Conservation (phyloP, 306 rosid genomes). For the Arachis stenosperma region DNA sequence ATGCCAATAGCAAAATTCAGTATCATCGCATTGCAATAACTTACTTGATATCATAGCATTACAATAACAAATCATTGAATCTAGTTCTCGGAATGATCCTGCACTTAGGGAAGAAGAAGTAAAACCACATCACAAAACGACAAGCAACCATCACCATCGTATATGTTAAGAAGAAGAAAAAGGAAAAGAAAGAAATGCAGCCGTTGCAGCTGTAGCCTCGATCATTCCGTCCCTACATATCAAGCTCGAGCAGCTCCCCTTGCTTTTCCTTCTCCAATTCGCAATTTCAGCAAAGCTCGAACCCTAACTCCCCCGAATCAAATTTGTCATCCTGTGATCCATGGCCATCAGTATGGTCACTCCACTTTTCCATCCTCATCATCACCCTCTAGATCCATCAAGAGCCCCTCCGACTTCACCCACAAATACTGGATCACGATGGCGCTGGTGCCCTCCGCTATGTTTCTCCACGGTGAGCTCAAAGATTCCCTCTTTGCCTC, state of each 20-base stretch:
- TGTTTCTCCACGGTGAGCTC: slow-evolving; percentile 62
- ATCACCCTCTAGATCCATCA: slow-evolving; percentile 65
- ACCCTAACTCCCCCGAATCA: slow-evolving; percentile 47
- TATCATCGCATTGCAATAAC: too few relatives aligned
- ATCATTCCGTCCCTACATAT: slow-evolving; percentile 72
- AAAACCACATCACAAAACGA: too few relatives aligned
- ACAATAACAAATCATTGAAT: too few relatives aligned
- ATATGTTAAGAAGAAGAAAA: too few relatives aligned
- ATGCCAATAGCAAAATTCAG: too few relatives aligned
- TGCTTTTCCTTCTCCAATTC: slow-evolving; percentile 46
- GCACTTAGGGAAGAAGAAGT: too few relatives aligned
- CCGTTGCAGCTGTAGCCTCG: slow-evolving; percentile 84
- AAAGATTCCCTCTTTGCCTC: slow-evolving; percentile 68
- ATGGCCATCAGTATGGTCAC: neutral
- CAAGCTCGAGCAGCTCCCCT: slow-evolving; percentile 64
- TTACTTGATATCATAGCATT: too few relatives aligned
- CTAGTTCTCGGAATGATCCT: too few relatives aligned
- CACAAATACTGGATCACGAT: slow-evolving; percentile 74
- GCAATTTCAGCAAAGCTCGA: slow-evolving; percentile 1
- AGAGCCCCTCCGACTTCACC: slow-evolving; percentile 59
- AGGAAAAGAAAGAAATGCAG: slow-evolving; percentile 49
- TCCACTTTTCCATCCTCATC: slow-evolving; percentile 24
- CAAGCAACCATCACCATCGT: neutral
- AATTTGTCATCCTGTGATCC: too few relatives aligned
- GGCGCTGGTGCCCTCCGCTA: slow-evolving; percentile 79